Evolutionary conservation across 2,329 filamentous ascomycete species (phyloP), one percentile per base, ranked within the genome.

Genomic region (Ascochyta viciae-villosae): DNA sequence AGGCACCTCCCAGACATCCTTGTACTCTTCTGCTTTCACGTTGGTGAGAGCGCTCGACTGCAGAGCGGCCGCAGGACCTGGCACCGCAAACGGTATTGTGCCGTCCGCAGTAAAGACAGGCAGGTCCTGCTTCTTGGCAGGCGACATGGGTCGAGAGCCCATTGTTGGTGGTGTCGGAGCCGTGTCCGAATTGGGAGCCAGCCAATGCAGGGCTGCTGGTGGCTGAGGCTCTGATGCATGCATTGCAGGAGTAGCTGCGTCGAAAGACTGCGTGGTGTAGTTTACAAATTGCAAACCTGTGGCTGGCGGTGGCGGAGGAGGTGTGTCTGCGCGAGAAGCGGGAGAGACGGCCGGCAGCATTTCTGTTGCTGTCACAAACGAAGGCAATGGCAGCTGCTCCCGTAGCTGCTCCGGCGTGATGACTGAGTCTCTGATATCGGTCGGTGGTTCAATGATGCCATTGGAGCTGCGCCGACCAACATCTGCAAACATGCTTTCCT

Each of bases 21-120:
- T 55, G 12, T 53, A 48, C 19, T 53, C 54, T 12, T 53, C 60
- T 27, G 48, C 49, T 33, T 46, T 48, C 27, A 55, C 62, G 5
- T 31, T 38, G 26, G 51, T 44, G 10, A 41, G 10, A 13, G 39
- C 13, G 29, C 24, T 38, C 26, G 44, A n/a, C 35, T 44, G 46
- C 3, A 38, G 19, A 15, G 38, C 43, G 8, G 47, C 31, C n/a
- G 43, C 23, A 41, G 44, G 40, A 37, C 38, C 38, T 45, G 46
- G 27, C 3, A 41, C 9, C 7, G 72, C 73, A 52, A 76, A 77
- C 3, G 74, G 74, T 48, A 77, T 76, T 6, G 56, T 49, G 8
- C 74, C 65, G 31, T 65, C 70, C 1, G 82, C 75, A 16, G 78
- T 80, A 55, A 84, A 83, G 0, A 81, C 72, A 2, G 83, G 82